Conservation (phyloP, 306 rosid species). For the Carpinus viminea region DNA sequence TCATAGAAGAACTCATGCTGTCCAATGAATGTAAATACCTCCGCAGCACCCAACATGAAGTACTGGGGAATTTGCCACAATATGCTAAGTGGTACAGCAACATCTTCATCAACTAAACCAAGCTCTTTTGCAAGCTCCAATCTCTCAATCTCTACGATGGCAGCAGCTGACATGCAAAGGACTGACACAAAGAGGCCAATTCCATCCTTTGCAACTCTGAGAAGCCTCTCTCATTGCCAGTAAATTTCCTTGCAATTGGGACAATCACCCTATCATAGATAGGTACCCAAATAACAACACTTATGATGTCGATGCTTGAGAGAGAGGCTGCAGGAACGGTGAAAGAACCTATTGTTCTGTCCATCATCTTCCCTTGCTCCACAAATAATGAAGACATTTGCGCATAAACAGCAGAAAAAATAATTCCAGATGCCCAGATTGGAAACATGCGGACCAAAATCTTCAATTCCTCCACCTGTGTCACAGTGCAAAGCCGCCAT, state of each 20-base stretch:
- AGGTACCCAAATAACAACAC: constrained; percentile 94
- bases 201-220: constrained; percentile 92
- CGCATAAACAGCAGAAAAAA: constrained; percentile 87
- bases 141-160: constrained; percentile 72
- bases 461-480: constrained; percentile 95
- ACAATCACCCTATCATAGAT: constrained; percentile 74
- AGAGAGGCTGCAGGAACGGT: constrained; percentile 91
- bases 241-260: constrained; percentile 75
- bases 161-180: constrained; percentile 95
- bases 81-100: constrained; percentile 72
- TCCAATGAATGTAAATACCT: constrained; percentile 79
- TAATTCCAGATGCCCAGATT: constrained; percentile 87
- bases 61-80: constrained; percentile 89
- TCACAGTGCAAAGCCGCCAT: constrained; percentile 91
- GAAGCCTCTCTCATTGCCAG: constrained; percentile 87
- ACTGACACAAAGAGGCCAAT: constrained; percentile 82
- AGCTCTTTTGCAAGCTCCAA: constrained; percentile 66
- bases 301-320: constrained; percentile 69
- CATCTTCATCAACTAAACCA: constrained; percentile 56
- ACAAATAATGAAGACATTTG: constrained; percentile 96
- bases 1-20: constrained; percentile 96
- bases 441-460: constrained; percentile 95
- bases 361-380: constrained; percentile 89
- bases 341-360: constrained; percentile 76
- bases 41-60: constrained; percentile 32